Conservation (phyloP, 225 moss, liverwort and hornwort species). For the Bryum argenteum region DNA sequence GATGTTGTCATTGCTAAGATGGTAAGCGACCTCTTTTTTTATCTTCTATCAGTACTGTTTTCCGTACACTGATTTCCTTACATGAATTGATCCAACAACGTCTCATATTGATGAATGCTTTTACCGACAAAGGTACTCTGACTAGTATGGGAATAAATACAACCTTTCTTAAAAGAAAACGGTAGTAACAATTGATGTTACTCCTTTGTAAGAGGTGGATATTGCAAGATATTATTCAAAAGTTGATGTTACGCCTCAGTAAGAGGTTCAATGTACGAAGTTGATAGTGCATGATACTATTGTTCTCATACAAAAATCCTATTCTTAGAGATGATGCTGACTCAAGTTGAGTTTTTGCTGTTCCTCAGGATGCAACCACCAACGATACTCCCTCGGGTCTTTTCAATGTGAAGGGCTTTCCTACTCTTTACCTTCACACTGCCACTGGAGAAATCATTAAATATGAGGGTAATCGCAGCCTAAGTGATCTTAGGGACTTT, state of each 20-base stretch:
- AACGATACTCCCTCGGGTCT: conserved; percentile 70
- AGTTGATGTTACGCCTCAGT: background rate
- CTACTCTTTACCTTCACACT: conserved; percentile 78
- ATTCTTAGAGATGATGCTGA: background rate
- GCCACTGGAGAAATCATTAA: conserved; percentile 56
- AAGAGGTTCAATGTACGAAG: conserved; percentile 10
- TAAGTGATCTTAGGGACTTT: conserved; percentile 68
- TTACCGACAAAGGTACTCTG: no score
- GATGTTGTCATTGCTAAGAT: conserved; percentile 85
- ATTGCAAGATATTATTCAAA: background rate
- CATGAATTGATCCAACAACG: no score
- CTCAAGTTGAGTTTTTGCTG: conserved; percentile 18
- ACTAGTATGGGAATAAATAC: no score
- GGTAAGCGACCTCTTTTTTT: conserved; percentile 51
- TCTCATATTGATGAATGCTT: no score
- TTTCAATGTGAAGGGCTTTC: conserved; percentile 86
- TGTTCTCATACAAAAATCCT: background rate
- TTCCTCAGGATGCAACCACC: conserved; percentile 76
- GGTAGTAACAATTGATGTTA: background rate
- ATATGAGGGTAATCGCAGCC: conserved; percentile 79
- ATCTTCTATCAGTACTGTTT: background rate
- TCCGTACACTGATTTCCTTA: background rate
- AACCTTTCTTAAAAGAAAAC: no score
- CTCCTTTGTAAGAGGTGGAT: background rate
- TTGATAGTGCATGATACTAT: background rate